Percentiles rank a stretch among this genome's conserved stretches.
phyloP scores from a whole-genome alignment of 1,284 basidiomycete genomes.

The Mycosarcoma mackinlayi region DNA sequence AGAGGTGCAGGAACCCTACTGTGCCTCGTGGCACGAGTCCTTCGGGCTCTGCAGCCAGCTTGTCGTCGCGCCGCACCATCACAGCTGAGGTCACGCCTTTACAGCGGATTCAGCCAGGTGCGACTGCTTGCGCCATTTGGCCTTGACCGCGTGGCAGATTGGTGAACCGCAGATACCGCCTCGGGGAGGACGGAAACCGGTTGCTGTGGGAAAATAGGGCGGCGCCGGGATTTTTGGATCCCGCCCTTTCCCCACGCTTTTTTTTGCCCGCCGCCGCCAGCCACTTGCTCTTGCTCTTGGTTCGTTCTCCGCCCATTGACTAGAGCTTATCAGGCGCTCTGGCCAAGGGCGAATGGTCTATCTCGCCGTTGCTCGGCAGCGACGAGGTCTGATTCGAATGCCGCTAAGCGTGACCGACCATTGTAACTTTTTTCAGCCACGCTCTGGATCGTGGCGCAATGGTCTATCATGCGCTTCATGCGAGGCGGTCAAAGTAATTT shows the following conservation, averaged over 20 bases:
- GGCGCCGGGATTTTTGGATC: background rate
- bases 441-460: constrained; percentile 3
- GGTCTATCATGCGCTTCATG: background rate
- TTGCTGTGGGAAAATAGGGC: constrained; percentile 10
- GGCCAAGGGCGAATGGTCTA: no score
- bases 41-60: background rate
- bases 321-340: no score
- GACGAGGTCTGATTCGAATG: background rate
- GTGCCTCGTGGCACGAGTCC: background rate
- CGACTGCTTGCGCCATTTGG: background rate
- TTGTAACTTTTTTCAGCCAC: constrained; percentile 1
- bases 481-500: background rate
- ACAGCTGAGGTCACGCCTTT: background rate
- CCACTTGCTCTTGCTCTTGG: background rate
- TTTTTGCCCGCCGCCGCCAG: no score
- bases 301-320: background rate
- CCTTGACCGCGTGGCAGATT: constrained; percentile 9
- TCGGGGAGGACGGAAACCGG: constrained; percentile 10
- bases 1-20: background rate
- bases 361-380: constrained; percentile 1
- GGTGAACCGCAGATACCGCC: constrained; percentile 6
- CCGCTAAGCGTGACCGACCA: background rate
- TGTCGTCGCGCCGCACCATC: constrained; percentile 7
- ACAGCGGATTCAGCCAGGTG: background rate
- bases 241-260: constrained; percentile 1